Evolutionary conservation across 179 eudicot species (phyloP).

Genomic region (Sideroxylon spinosum): DNA sequence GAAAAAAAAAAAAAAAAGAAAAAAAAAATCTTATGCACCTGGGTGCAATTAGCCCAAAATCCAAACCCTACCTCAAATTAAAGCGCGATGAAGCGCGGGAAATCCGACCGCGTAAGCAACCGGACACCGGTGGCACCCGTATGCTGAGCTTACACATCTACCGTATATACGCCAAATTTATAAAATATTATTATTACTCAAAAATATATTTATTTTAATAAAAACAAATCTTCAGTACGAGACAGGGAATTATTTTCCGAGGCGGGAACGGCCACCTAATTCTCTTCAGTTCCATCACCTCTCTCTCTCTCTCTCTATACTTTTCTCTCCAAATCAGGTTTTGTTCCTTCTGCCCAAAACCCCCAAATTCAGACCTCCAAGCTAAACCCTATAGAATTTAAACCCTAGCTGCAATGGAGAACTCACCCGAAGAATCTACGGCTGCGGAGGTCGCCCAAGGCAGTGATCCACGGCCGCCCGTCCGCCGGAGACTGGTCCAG

Average conservation of each 20-base stretch:
- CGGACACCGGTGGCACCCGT: no score
- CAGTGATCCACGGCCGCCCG: slow-evolving; percentile 25
- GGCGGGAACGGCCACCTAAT: slow-evolving; percentile 33
- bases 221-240: neutral
- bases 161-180: no score
- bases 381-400: slow-evolving; percentile 25
- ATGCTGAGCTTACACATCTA: no score
- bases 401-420: slow-evolving; percentile 25
- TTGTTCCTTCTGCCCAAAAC: slow-evolving; percentile 13
- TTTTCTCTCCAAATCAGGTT: neutral
- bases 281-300: slow-evolving; percentile 12
- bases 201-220: no score
- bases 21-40: no score
- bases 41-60: no score
- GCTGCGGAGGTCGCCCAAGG: neutral
- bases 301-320: slow-evolving; percentile 6
- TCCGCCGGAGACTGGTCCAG: slow-evolving; percentile 54
- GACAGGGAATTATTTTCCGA: neutral
- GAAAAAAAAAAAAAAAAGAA: no score
- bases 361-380: slow-evolving; percentile 16
- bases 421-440: slow-evolving; percentile 3
- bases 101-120: no score
- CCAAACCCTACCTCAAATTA: no score
- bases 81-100: no score
- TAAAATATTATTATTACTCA: no score